Percentiles rank a stretch among this genome's conserved stretches.
Conservation (phyloP, 1,284 basidiomycete species). For the Cutaneotrichosporon cavernicola region DNA sequence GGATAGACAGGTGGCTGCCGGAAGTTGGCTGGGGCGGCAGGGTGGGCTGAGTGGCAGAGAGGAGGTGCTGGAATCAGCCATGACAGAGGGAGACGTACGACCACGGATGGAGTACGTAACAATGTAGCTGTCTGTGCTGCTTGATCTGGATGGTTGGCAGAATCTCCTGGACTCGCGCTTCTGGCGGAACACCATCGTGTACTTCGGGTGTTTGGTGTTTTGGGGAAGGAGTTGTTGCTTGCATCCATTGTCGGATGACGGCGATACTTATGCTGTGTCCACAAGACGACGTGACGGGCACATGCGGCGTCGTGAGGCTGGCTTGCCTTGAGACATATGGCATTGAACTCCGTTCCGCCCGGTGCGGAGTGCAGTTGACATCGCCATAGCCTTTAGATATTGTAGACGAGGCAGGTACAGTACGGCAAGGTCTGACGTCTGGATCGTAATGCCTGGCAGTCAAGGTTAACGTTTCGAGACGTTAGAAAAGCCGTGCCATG, state of each 20-base stretch:
- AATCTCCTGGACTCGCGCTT: neutral
- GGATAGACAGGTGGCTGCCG: neutral
- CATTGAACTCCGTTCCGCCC: neutral
- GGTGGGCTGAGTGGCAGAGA: neutral
- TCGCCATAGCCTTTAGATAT: too few relatives aligned
- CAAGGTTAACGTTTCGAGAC: neutral
- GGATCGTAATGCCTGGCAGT: neutral
- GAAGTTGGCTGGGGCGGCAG: neutral
- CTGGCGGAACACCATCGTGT: conserved; percentile 3
- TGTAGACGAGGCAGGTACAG: too few relatives aligned
- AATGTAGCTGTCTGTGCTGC: neutral
- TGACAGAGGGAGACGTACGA: neutral
- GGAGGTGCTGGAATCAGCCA: neutral
- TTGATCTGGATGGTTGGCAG: neutral
- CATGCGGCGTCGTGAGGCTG: neutral
- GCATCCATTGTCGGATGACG: neutral
- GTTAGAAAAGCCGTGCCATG: neutral
- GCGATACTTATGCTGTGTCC: neutral
- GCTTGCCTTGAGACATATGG: neutral
- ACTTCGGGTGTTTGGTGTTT: neutral
- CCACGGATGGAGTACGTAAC: neutral
- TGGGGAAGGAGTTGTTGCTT: neutral
- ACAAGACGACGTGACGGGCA: too few relatives aligned
- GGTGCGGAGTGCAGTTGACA: neutral
- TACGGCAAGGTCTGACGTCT: neutral